These are phyloP conservation scores for Calonectria honghensis DNA, from an alignment of 2,329 filamentous ascomycete genomes.

Conservation along the genomic window DNA sequence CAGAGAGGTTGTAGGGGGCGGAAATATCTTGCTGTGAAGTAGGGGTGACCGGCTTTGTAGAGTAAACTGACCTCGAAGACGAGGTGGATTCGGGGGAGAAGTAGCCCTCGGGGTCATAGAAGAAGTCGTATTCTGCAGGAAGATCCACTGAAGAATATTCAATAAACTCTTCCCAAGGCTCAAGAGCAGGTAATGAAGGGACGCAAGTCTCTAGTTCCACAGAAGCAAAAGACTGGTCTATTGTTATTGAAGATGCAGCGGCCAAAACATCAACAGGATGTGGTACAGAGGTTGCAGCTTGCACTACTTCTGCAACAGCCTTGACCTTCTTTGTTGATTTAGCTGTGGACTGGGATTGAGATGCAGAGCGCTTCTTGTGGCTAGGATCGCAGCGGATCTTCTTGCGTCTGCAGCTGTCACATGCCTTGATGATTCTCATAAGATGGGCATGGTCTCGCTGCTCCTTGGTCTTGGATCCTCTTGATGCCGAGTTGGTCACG, in stretches of 20 bases:
- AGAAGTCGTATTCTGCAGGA: conserved; percentile 68
- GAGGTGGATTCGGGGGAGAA: conserved; percentile 62
- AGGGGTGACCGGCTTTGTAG: conserved; percentile 55
- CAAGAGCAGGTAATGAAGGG: conserved; percentile 45
- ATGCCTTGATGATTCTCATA: conserved; percentile 82
- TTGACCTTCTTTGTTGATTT: conserved; percentile 67
- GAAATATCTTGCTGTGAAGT: conserved; percentile 50
- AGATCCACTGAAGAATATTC: conserved; percentile 62
- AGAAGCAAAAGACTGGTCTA: conserved; percentile 49
- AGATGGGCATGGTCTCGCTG: conserved; percentile 80
- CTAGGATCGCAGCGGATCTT: conserved; percentile 78
- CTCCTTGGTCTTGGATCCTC: conserved; percentile 80
- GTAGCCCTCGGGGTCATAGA: conserved; percentile 65
- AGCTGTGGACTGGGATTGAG: conserved; percentile 55
- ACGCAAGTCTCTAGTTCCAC: conserved; percentile 49
- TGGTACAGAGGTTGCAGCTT: conserved; percentile 35
- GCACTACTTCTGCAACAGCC: conserved; percentile 46
- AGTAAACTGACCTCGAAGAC: conserved; percentile 53
- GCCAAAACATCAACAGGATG: conserved; percentile 32
- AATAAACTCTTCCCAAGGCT: conserved; percentile 69
- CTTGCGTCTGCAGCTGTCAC: conserved; percentile 76
- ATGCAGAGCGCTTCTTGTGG: conserved; percentile 70
- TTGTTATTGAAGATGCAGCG: conserved; percentile 33
- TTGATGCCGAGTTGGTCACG: conserved; percentile 77
- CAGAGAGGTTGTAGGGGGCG: conserved; percentile 30